Evolutionary conservation across 148 eudicot genomes (phyloP), one percentile per base, ranked within the genome.

Genomic region (Rhododendron kiyosumense): DNA sequence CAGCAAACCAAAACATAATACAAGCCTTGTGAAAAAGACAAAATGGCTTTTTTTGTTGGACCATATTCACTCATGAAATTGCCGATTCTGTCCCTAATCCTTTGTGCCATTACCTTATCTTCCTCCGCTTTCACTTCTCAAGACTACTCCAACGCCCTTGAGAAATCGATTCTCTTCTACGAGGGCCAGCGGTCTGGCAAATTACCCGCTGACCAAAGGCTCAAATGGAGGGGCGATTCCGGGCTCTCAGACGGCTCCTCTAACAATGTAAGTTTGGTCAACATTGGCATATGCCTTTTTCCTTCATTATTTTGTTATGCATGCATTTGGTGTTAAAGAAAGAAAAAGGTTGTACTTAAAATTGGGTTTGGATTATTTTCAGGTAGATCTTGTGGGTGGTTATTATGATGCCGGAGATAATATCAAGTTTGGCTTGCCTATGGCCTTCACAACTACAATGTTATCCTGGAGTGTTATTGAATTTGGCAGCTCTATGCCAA

Each of bases 381-480:
- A 96, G 99, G 98, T 94, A 79, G 86, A 96, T 89, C 90, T 96
- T 43, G 95, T 91, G 3, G 99, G 99, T 81, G 99, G 99, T 5
- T 96, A 96, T 84, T 95, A 96, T 67, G 99, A 95, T 85, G 97
- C 99, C 41, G 99, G 99, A 22, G 99, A 96, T 78, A 95, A 96
- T 79, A 94, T 96, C 9, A 96, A 96, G 89, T 96, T 96, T 82
- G 98, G 98, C 12, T 87, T 96, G 88, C 99, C 99, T 26, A 95
- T 96, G 98, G 99, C 98, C 34, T 96, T 94, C 78, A 95, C 95
- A 3, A 93, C 92, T 8, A 96, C 99, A 4, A 81, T 96, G 89
- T 81, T 96, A 28, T 91, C 96, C 5, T 96, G 99, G 99, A 94
- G 99, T 74, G 90, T 94, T 0, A 87, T 95, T 45, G 97, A 95